Base-by-base conservation (phyloP, 805 yeast species). In the Ogataea corticis region DNA sequence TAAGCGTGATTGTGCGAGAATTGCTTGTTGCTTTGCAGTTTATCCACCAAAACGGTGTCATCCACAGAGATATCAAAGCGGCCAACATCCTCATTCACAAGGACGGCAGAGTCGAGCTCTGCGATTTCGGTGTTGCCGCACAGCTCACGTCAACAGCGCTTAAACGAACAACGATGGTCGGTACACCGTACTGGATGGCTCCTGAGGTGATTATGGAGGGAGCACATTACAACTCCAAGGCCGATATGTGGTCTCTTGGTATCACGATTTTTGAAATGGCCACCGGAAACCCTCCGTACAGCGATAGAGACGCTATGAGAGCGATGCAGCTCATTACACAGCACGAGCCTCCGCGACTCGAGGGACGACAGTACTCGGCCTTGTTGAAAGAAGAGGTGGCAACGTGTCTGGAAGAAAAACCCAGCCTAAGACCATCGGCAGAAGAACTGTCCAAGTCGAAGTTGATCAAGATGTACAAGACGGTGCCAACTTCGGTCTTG, bases 121-220 rank as follows among this genome's bases (percentile, higher is more conserved):
- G 98, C 73, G 99, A 94, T 66, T 94, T 94, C 68, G 99, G 99
- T 27, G 99, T 95, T 17, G 99, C 99, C 0, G 97, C 97, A 1
- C 92, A 89, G 62, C 71, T 91, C 35, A 80, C 95, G 2, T 76
- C 91, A 30, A 77, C 83, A 31, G 80, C 82, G 15, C 64, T 83
- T 37, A 88, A 90, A 62, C 75, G 99, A 56, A 87, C 92, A 29
- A 94, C 99, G 0, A 90, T 95, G 80, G 98, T 96, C 0, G 96
- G 96, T 7, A 87, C 96, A 0, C 95, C 95, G 0, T 94, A 90
- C 62, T 94, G 99, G 99, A 94, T 94, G 99, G 97, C 99, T 0
- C 99, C 99, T 0, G 99, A 92, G 65, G 99, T 92, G 27, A 92
- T 92, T 32, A 77, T 87, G 69, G 97, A 92, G 65, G 96, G 95